These are phyloP conservation scores for Calonectria leucothoes DNA, from an alignment of 2,329 filamentous ascomycete genomes.

Conservation along the genomic window DNA sequence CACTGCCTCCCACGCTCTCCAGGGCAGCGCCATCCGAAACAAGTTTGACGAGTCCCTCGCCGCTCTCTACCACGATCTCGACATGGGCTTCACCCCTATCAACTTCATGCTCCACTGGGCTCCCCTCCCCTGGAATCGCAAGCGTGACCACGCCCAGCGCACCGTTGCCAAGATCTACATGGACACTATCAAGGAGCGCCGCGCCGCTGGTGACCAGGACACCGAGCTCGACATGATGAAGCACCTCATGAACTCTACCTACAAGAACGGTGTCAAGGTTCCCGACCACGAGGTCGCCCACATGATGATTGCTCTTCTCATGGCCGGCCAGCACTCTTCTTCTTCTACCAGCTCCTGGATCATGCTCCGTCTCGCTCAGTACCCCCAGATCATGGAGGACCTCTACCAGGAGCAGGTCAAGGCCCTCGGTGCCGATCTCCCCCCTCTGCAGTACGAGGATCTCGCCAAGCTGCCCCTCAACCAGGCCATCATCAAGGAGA, in stretches of 20 bases:
- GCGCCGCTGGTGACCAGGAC: conserved; percentile 62
- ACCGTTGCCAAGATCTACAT: conserved; percentile 87
- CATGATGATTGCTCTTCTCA: conserved; percentile 94
- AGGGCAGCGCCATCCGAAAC: conserved; percentile 84
- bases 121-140: conserved; percentile 88
- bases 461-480: conserved; percentile 84
- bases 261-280: conserved; percentile 84
- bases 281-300: conserved; percentile 88
- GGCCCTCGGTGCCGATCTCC: conserved; percentile 79
- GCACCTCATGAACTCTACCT: conserved; percentile 86
- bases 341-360: conserved; percentile 89
- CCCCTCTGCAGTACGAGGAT: conserved; percentile 80
- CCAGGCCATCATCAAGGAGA: conserved; percentile 89
- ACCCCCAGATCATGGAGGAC: conserved; percentile 82
- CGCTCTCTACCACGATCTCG: conserved; percentile 86
- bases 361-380: conserved; percentile 80
- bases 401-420: conserved; percentile 85
- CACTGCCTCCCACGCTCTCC: conserved; percentile 86
- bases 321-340: conserved; percentile 92
- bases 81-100: conserved; percentile 89
- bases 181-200: conserved; percentile 81
- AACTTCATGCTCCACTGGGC: conserved; percentile 94
- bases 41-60: conserved; percentile 86
- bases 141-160: conserved; percentile 81
- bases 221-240: conserved; percentile 83